Base-by-base conservation (phyloP, 2,329 filamentous ascomycete genomes). In the Aschersonia sp. region DNA sequence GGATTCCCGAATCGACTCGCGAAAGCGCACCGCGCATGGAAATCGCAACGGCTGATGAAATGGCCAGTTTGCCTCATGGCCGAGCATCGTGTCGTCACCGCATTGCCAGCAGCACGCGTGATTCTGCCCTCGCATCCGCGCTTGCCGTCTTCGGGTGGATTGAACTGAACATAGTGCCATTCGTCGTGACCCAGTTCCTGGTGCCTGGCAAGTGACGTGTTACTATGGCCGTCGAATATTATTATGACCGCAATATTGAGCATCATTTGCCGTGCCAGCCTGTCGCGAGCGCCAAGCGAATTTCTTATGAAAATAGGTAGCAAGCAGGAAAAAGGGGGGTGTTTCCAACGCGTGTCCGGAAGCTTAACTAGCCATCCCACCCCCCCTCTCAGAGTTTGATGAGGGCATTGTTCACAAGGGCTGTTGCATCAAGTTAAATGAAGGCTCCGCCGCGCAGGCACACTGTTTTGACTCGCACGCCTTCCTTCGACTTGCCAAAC, bases 381-480 rank as follows among this genome's bases (percentile, higher is more conserved):
- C 35, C 4, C 35, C 35, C 35, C 12, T 12, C 35, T 30, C 37
- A 11, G 11, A 10, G 44, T 39, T 46, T 46, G 33, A 46, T 46
- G 14, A 46, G 39, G n/a, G 22, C 44, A 46, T 10, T 10, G 12
- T 30, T 44, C n/a, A 22, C 22, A 45, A 45, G 31, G 31, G 22
- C 37, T 22, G 30, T 37, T 46, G 44, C 44, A 46, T 46, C 5
- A 45, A 39, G 32, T 45, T 8, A 45, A 45, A 45, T 45, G 33
- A 39, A 32, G 29, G 42, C 10, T 30, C 42, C 42, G 42, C 42
- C 7, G 42, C 42, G 29, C 42, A 22, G 30, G 12, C 11, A 40
- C 33, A 6, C n/a, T 40, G n/a, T 7, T 29, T 30, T 8, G 12
- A n/a, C 11, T 40, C 30, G 44, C 31, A 11, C 6, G n/a, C 22